Evolutionary conservation across 331 rosid genomes (phyloP), one percentile per base, ranked within the genome.

Genomic region (Quercus tomentella): DNA sequence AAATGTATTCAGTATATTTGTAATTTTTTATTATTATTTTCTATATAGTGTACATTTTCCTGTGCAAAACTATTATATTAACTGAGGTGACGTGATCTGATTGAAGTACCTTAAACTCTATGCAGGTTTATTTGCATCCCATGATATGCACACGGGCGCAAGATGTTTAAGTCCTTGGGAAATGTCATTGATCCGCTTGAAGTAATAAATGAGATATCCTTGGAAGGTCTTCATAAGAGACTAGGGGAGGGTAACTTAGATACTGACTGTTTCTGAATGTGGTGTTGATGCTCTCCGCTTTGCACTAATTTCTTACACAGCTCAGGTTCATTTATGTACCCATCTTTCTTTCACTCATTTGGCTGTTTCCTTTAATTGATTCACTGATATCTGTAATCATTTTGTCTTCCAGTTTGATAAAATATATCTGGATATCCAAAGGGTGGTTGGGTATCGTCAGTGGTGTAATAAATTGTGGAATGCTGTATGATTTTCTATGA

Each of bases 381-480:
- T 22, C 66, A 37, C 25, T 69, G 11, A 76, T 37, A 22, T 60
- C 1, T 31, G 8, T 73, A 41, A 41, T 41, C 76, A 26, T 76
- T 65, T 72, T 81, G 54, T 70, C 58, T 83, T 79, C 77, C 96
- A 93, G 98, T 91, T 93, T 35, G 98, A 95, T 85, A 95, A 87
- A 92, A 93, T 95, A 79, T 91, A 95, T 83, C 82, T 95, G 60
- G 98, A 93, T 79, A 91, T 95, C 77, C 94, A 88, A 88, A 89
- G 99, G 84, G 97, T 95, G 35, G 97, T 91, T 75, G 98, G 97
- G 37, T 95, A 93, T 82, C 90, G 94, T 23, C 92, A 90, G 35
- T 95, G 98, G 98, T 93, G 97, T 82, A 95, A 93, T 82, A 93
- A 95, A 79, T 71, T 95, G 82, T 95, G 98, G 98, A 93, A 95